Evolutionary conservation across 208 protist species (phyloP), one percentile per base, ranked within the genome.

Genomic region (Acanthamoeba sp.): DNA sequence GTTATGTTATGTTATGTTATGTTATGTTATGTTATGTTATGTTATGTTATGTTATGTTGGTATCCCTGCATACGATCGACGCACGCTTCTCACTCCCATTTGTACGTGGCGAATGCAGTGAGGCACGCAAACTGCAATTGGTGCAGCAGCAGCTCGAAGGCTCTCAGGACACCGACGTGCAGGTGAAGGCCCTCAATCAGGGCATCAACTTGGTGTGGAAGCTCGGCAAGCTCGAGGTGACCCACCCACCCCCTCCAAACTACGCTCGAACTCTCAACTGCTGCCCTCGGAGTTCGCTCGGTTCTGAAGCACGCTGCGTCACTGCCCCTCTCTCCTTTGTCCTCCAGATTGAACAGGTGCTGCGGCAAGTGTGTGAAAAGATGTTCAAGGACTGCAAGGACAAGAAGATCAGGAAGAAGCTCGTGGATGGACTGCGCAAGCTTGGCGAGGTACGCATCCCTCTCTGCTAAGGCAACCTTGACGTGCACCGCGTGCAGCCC

Each of bases 301-400:
- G n/a, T n/a, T n/a, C n/a, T n/a, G n/a, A n/a, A n/a, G n/a, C n/a
- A n/a, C n/a, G n/a, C n/a, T n/a, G n/a, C n/a, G n/a, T n/a, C n/a
- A n/a, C 52, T 27, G 52, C 18, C 52, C 14, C 20, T n/a, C 18
- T 57, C 52, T 57, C 16, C 52, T 16, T 57, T 22, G 0, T 36
- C n/a, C 16, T 18, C 16, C 36, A 80, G 69, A 80, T 80, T 45
- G 69, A 80, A 36, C 69, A 80, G 29, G 29, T 34, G 69, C 69
- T 80, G 69, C 69, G 69, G 22, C 69, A 80, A 34, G 69, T n/a
- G 18, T 80, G 69, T 18, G 69, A 80, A 34, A 80, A 80, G 69
- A 80, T 80, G 69, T 50, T 80, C 69, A 80, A 80, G 38, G 69
- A 80, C 32, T 80, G 69, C 36, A 80, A 80, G 38, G 69, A 80